Conservation (phyloP, 2,329 filamentous ascomycete genomes). For the Penicillium griseofulvum region DNA sequence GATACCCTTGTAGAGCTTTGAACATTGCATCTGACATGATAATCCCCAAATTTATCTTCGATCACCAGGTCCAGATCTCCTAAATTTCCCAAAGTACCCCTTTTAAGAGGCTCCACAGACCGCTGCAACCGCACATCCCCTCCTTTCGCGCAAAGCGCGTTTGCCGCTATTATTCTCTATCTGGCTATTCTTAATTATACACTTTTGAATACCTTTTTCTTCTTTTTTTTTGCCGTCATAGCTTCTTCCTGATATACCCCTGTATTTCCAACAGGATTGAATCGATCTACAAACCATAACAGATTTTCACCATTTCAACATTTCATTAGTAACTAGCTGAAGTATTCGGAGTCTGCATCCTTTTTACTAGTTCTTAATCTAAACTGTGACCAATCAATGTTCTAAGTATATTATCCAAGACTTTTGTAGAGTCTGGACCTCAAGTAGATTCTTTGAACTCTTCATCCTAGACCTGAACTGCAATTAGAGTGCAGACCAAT, state of each 20-base stretch:
- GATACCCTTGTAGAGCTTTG: background rate
- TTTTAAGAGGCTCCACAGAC: conserved; percentile 11
- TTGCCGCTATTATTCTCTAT: conserved; percentile 30
- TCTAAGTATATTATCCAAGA: background rate
- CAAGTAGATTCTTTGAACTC: background rate
- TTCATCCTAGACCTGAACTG: background rate
- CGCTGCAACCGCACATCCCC: conserved; percentile 33
- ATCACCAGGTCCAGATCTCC: conserved; percentile 13
- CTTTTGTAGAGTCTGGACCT: background rate
- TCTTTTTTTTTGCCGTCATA: conserved; percentile 2
- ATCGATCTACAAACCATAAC: conserved; percentile 9
- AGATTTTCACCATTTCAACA: background rate
- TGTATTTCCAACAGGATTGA: background rate
- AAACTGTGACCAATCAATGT: background rate
- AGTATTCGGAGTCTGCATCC: background rate
- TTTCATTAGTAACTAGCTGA: background rate
- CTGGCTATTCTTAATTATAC: no score
- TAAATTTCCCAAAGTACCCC: background rate
- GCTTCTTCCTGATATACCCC: background rate
- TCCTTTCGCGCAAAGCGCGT: conserved; percentile 38
- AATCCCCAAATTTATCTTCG: background rate
- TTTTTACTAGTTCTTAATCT: background rate
- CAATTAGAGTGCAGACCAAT: conserved; percentile 4
- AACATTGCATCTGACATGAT: background rate
- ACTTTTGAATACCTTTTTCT: background rate